Evolutionary conservation across 169 alveolate genomes (phyloP).

Genomic region (Theileria sp.): DNA sequence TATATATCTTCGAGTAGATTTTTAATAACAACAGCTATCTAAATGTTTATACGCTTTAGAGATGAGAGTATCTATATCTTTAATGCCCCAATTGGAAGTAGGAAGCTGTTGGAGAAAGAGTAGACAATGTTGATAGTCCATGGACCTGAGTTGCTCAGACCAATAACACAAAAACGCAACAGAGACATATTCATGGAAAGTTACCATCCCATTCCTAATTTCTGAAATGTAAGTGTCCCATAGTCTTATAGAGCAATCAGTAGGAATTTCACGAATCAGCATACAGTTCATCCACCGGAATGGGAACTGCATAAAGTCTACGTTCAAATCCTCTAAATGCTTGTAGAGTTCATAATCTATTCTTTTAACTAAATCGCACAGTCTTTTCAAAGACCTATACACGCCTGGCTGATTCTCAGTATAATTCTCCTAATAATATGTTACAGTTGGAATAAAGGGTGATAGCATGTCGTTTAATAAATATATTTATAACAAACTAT

Average conservation of each 20-base stretch:
- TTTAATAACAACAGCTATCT: not conserved
- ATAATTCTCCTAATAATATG: slow-evolving; percentile 86
- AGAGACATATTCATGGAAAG: slow-evolving; percentile 87
- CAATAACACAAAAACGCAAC: slow-evolving; percentile 85
- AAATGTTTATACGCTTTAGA: slow-evolving; percentile 78
- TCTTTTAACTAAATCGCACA: slow-evolving; percentile 87
- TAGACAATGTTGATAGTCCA: slow-evolving; percentile 87
- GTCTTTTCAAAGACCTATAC: slow-evolving; percentile 80
- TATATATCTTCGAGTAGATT: not conserved
- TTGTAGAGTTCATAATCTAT: slow-evolving; percentile 81
- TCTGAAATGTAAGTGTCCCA: slow-evolving; percentile 91
- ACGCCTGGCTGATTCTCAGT: slow-evolving; percentile 93
- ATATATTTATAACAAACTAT: not conserved
- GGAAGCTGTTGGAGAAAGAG: slow-evolving; percentile 87
- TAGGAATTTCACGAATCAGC: slow-evolving; percentile 75
- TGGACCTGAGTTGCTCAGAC: slow-evolving; percentile 80
- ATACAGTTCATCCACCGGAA: slow-evolving; percentile 91
- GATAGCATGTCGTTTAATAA: not conserved
- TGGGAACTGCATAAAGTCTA: slow-evolving; percentile 86
- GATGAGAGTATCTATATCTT: slow-evolving; percentile 86
- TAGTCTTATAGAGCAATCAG: slow-evolving; percentile 78
- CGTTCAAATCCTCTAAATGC: slow-evolving; percentile 78
- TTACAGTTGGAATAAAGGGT: not conserved
- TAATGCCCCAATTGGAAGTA: slow-evolving; percentile 83
- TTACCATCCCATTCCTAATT: slow-evolving; percentile 76